A percentile compares a stretch with the other conserved stretches of the same genome.
phyloP scores from a whole-genome alignment of 768 basidiomycete species.

The Lentinus tigrinus region DNA sequence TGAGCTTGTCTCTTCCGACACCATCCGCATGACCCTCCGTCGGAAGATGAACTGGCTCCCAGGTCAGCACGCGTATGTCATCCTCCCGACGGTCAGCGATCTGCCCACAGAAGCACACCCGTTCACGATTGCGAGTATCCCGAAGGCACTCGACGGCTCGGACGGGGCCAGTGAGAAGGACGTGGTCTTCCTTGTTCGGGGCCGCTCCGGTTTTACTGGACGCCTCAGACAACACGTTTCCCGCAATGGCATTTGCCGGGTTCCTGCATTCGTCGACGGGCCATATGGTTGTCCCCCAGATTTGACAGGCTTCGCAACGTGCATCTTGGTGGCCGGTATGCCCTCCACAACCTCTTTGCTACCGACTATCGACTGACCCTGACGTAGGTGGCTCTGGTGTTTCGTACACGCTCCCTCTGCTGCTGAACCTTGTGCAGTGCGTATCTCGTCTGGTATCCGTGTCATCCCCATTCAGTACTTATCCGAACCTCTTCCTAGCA shows the following conservation, averaged over 20 bases:
- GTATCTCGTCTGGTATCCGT: neutral
- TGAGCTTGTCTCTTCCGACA: constrained; percentile 44
- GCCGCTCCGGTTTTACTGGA: constrained; percentile 50
- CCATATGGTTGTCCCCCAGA: constrained; percentile 39
- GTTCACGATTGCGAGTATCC: constrained; percentile 49
- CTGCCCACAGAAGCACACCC: constrained; percentile 45
- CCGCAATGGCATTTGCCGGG: constrained; percentile 22
- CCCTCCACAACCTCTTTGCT: neutral
- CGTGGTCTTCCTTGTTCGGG: constrained; percentile 50
- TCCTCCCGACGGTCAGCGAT: constrained; percentile 42
- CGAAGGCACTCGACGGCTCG: constrained; percentile 17
- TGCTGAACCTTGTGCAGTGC: constrained; percentile 33
- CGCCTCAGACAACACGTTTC: constrained; percentile 22
- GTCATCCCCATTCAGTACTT: neutral
- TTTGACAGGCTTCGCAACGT: constrained; percentile 32
- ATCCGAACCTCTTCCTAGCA: constrained; percentile 17
- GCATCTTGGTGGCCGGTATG: constrained; percentile 38
- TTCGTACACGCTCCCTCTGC: constrained; percentile 33
- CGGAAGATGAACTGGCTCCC: constrained; percentile 44
- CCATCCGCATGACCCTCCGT: constrained; percentile 43
- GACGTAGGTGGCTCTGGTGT: constrained; percentile 33
- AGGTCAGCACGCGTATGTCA: constrained; percentile 51
- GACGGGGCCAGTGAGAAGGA: constrained; percentile 29
- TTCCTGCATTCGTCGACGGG: constrained; percentile 37
- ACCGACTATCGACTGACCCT: neutral